A percentile compares a stretch with the other conserved stretches of the same genome.
Evolutionary conservation across 1,284 basidiomycete genomes (phyloP).

Genomic region (Sanguinoderma infundibulare): DNA sequence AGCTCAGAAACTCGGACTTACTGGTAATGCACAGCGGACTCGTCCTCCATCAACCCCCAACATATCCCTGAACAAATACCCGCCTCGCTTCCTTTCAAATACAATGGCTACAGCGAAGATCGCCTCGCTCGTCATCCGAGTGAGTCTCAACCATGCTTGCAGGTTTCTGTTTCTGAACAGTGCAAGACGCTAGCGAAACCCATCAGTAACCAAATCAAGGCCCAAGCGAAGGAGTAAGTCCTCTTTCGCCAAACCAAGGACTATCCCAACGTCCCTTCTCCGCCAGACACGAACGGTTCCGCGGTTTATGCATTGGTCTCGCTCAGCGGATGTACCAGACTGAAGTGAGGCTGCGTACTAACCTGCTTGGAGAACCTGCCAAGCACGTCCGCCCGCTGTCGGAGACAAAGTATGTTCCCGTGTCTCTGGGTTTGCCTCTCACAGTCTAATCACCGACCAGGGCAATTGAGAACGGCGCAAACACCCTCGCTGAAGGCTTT

Average conservation of each 20-base stretch:
- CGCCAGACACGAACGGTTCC: constrained; percentile 78
- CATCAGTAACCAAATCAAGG: constrained; percentile 75
- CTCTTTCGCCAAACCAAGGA: background rate
- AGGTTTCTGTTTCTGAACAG: constrained; percentile 24
- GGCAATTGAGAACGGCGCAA: constrained; percentile 89
- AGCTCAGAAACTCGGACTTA: background rate
- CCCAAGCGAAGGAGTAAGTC: constrained; percentile 78
- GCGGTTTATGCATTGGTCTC: constrained; percentile 74
- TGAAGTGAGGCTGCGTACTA: constrained; percentile 79
- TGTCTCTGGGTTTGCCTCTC: background rate
- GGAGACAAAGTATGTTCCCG: constrained; percentile 68
- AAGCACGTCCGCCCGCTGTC: constrained; percentile 82
- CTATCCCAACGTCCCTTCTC: background rate
- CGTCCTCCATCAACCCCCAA: background rate
- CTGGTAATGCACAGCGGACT: background rate
- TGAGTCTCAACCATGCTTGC: constrained; percentile 40
- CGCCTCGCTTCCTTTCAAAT: background rate
- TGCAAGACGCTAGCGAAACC: constrained; percentile 84
- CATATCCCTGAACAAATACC: background rate
- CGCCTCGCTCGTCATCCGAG: constrained; percentile 67
- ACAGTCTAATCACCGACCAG: constrained; percentile 42
- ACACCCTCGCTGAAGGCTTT: constrained; percentile 85
- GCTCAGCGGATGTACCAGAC: constrained; percentile 84
- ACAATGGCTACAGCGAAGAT: constrained; percentile 73
- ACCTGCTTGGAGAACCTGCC: constrained; percentile 80